Percentiles rank a stretch among this genome's conserved stretches.
Conservation (phyloP, 129 eudicot species). For the Centella asiatica region DNA sequence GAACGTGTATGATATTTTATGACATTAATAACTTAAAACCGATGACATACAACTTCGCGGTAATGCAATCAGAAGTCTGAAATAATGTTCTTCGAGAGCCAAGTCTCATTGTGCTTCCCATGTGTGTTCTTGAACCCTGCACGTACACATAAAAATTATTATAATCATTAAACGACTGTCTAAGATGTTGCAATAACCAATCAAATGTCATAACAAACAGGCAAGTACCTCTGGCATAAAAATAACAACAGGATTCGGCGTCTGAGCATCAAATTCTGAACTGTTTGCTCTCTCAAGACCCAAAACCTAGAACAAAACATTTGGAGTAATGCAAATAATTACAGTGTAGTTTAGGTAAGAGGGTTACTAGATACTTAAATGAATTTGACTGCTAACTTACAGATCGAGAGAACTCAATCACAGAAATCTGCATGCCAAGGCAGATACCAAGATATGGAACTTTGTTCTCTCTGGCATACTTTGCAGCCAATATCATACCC, state of each 20-base stretch:
- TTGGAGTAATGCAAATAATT: neutral
- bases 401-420: slow-evolving; percentile 71
- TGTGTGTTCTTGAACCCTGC: slow-evolving; percentile 83
- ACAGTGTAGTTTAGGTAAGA: neutral
- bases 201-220: slow-evolving; percentile 4
- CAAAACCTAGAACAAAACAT: slow-evolving; percentile 38
- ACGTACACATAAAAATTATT: slow-evolving; percentile 5
- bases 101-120: slow-evolving; percentile 97
- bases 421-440: slow-evolving; percentile 96
- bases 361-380: neutral
- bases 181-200: neutral
- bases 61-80: slow-evolving; percentile 65
- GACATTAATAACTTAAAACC: neutral
- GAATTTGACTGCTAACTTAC: slow-evolving; percentile 28
- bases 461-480: slow-evolving; percentile 85
- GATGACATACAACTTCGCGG: slow-evolving; percentile 72
- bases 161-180: neutral
- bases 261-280: slow-evolving; percentile 62
- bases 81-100: slow-evolving; percentile 81
- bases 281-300: slow-evolving; percentile 78
- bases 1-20: neutral
- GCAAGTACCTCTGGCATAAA: slow-evolving; percentile 95
- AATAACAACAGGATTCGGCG: slow-evolving; percentile 74
- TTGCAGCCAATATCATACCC: slow-evolving; percentile 94
- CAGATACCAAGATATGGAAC: slow-evolving; percentile 96